Base-by-base conservation (phyloP, 2,329 filamentous ascomycete genomes). In the Neofusicoccum sp. region DNA sequence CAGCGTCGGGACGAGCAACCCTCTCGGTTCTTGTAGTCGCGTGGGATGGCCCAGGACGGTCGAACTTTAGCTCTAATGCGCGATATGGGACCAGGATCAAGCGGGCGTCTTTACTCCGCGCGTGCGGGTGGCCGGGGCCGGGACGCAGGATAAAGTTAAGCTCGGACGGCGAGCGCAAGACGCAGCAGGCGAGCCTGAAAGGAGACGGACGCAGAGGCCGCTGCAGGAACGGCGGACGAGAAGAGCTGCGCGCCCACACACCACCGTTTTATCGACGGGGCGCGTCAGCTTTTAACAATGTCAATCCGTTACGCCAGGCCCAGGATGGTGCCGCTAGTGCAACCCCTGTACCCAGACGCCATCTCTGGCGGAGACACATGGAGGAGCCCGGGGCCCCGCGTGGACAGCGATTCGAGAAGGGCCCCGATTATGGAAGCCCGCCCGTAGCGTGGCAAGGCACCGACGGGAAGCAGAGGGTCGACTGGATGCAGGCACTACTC, bases 311-410 rank as follows among this genome's bases (percentile, higher is more conserved):
- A n/a, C 49, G 36, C 49, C 34, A 41, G 41, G 49, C 12, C 49
- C 24, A 36, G 36, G 33, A 12, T 43, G 28, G 9, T 43, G 51
- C 51, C 34, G 36, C 49, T 41, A 54, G 36, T 6, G 41, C 11
- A 20, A 30, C 28, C 49, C 49, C 8, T 54, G 49, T 11, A 11
- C 33, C 48, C 20, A 3, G 26, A 20, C 47, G 14, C 31, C 28
- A 7, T 20, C n/a, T 24, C 31, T 33, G 9, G 47, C n/a, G 33
- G 33, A 24, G 28, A 43, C 9, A 12, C n/a, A 56, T 33, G 51
- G 51, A 56, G 38, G 43, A 56, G 24, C 28, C 49, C 51, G 51
- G 51, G 51, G 38, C 38, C 51, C 51, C 38, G 38, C 38, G 28
- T 43, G 51, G 30, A 43, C 33, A 16, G 51, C 26, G 24, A 31